These are phyloP conservation scores for Fusarium denticulatum DNA, from an alignment of 2,329 filamentous ascomycete genomes.

Conservation along the genomic window DNA sequence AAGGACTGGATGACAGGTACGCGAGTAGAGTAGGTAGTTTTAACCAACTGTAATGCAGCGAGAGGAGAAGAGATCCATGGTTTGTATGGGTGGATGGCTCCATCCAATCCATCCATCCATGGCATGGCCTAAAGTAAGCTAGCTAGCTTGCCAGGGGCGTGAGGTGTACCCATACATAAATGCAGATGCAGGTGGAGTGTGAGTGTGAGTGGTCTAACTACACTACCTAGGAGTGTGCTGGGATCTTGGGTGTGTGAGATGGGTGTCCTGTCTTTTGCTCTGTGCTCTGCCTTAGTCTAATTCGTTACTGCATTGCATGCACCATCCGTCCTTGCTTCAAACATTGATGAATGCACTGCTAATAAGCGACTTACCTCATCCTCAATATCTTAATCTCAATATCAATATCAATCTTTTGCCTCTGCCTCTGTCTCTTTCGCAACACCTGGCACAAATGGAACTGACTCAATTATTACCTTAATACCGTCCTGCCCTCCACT, in stretches of 20 bases:
- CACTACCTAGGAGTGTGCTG: not conserved
- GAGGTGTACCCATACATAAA: not conserved
- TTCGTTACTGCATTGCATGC: not conserved
- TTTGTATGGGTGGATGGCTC: conserved; percentile 17
- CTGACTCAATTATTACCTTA: not conserved
- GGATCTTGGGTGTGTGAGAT: conserved; percentile 21
- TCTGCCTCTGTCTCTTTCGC: not conserved
- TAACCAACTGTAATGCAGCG: conserved; percentile 42
- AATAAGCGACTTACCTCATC: conserved; percentile 5
- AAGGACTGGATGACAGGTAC: conserved; percentile 64
- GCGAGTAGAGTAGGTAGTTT: conserved; percentile 52
- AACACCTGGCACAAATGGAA: conserved; percentile 1
- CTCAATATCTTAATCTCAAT: not conserved
- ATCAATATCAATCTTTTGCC: not conserved
- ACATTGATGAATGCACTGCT: not conserved
- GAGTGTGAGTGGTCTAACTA: not conserved
- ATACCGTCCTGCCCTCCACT: conserved; percentile 6
- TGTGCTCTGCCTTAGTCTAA: not conserved
- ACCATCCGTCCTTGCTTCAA: not conserved
- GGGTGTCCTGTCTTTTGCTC: not conserved
- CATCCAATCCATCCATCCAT: conserved; percentile 14
- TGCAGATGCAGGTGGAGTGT: not conserved
- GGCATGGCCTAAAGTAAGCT: not conserved
- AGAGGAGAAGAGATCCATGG: conserved; percentile 25
- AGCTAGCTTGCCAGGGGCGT: not conserved